Conservation (phyloP, 805 yeast species). For the Dipodascus albidus region DNA sequence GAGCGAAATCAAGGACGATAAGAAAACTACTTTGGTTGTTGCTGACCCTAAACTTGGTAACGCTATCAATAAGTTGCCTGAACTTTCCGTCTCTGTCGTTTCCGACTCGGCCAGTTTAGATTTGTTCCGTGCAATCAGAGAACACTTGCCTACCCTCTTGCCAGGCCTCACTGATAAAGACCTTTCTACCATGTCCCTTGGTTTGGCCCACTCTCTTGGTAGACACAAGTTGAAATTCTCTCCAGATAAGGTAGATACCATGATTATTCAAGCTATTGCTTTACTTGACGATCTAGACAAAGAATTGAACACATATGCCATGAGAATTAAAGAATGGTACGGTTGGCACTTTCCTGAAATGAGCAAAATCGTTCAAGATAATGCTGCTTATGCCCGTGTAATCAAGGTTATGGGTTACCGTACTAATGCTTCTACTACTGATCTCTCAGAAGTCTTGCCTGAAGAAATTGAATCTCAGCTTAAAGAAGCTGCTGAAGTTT, state of each 20-base stretch:
- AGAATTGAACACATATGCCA: conserved; percentile 94
- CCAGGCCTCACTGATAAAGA: conserved; percentile 87
- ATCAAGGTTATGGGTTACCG: conserved; percentile 90
- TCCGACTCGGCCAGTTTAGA: conserved; percentile 94
- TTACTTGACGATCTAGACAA: conserved; percentile 93
- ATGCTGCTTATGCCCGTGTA: conserved; percentile 91
- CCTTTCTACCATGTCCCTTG: conserved; percentile 88
- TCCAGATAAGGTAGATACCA: conserved; percentile 96
- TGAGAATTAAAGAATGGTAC: conserved; percentile 99
- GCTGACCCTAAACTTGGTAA: conserved; percentile 94
- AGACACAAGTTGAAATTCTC: conserved; percentile 96
- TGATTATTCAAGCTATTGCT: conserved; percentile 99
- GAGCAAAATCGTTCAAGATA: conserved; percentile 93
- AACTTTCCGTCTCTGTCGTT: conserved; percentile 74
- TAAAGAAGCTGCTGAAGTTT: conserved; percentile 93
- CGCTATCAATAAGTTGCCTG: conserved; percentile 82
- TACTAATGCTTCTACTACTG: conserved; percentile 82
- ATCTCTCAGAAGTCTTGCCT: conserved; percentile 80
- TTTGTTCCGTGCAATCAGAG: conserved; percentile 89
- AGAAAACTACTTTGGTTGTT: conserved; percentile 76
- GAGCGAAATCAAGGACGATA: conserved; percentile 28
- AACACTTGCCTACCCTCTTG: conserved; percentile 82
- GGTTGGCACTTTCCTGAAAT: conserved; percentile 99
- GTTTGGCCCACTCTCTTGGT: conserved; percentile 97
- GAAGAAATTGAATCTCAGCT: conserved; percentile 81